phyloP scores from a whole-genome alignment of 2,329 filamentous ascomycete species.

The Penicillium sp. region DNA sequence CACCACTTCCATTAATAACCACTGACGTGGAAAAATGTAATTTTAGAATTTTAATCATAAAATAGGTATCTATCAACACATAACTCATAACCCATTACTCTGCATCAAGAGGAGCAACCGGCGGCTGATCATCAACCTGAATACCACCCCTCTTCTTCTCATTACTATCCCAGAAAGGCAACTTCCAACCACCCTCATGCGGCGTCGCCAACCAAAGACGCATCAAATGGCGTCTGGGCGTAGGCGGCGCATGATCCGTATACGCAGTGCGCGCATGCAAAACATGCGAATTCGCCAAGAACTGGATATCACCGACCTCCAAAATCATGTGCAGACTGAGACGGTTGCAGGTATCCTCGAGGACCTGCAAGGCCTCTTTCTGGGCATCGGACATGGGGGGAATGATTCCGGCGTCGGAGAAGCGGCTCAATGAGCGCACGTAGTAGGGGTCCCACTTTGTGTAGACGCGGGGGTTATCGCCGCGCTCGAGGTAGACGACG shows the following conservation, averaged over 20 bases:
- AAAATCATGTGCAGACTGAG: constrained; percentile 78
- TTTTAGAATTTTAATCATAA: neutral
- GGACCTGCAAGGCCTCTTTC: constrained; percentile 59
- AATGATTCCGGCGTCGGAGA: constrained; percentile 67
- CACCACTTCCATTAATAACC: no score
- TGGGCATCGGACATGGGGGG: constrained; percentile 67
- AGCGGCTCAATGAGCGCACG: constrained; percentile 67
- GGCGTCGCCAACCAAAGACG: constrained; percentile 79
- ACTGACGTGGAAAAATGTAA: no score
- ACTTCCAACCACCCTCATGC: constrained; percentile 74
- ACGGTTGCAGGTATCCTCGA: constrained; percentile 70
- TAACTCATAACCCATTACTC: constrained; percentile 49
- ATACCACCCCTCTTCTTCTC: constrained; percentile 87
- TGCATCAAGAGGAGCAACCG: constrained; percentile 70
- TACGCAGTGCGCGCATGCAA: constrained; percentile 79
- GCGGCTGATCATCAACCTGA: constrained; percentile 75
- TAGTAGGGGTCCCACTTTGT: constrained; percentile 91
- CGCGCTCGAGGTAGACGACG: constrained; percentile 72
- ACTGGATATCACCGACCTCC: constrained; percentile 83
- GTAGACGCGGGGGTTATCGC: constrained; percentile 62
- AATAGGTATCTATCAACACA: constrained; percentile 11
- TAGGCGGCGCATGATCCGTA: constrained; percentile 63
- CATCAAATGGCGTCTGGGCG: constrained; percentile 71
- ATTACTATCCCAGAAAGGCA: constrained; percentile 73
- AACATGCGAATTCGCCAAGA: constrained; percentile 73